These are phyloP conservation scores for Rhizopogon vulgaris DNA, from an alignment of 768 basidiomycete species.

Conservation along the genomic window DNA sequence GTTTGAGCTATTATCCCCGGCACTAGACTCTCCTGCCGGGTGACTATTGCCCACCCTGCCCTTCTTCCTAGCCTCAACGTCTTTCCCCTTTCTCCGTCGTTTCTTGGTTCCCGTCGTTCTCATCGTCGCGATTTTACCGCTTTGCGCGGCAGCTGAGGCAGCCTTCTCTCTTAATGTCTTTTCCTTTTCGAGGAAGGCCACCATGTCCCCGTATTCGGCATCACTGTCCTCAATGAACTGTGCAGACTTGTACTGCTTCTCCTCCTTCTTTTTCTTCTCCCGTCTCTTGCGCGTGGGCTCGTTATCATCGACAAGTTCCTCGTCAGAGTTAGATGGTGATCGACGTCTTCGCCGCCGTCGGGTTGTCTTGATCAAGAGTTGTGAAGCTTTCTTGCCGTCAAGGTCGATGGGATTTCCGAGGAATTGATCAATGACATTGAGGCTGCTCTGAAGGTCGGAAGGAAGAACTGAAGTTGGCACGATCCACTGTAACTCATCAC, in stretches of 20 bases:
- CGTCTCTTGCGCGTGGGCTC: conserved; percentile 30
- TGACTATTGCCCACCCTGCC: conserved; percentile 20
- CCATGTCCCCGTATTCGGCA: conserved; percentile 73
- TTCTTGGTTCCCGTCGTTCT: conserved; percentile 46
- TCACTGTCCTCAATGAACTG: conserved; percentile 93
- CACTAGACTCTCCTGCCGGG: conserved; percentile 27
- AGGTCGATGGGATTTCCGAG: conserved; percentile 76
- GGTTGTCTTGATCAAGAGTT: conserved; percentile 63
- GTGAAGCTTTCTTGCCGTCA: conserved; percentile 66
- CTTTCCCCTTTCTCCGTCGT: conserved; percentile 44
- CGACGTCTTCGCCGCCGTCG: conserved; percentile 46
- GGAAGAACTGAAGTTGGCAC: conserved; percentile 70
- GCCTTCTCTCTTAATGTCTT: conserved; percentile 50
- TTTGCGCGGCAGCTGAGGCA: conserved; percentile 38
- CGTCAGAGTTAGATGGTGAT: conserved; percentile 41
- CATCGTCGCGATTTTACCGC: conserved; percentile 37
- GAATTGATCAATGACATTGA: conserved; percentile 79
- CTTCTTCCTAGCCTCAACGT: conserved; percentile 41
- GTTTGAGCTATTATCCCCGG: conserved; percentile 9
- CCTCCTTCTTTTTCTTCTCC: conserved; percentile 57
- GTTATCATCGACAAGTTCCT: conserved; percentile 28
- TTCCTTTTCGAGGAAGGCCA: conserved; percentile 78
- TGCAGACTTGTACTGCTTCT: conserved; percentile 77
- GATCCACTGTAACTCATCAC: conserved; percentile 78
- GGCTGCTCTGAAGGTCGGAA: conserved; percentile 57